Conservation (phyloP, 1,284 basidiomycete genomes). For the Ustilago esculenta region DNA sequence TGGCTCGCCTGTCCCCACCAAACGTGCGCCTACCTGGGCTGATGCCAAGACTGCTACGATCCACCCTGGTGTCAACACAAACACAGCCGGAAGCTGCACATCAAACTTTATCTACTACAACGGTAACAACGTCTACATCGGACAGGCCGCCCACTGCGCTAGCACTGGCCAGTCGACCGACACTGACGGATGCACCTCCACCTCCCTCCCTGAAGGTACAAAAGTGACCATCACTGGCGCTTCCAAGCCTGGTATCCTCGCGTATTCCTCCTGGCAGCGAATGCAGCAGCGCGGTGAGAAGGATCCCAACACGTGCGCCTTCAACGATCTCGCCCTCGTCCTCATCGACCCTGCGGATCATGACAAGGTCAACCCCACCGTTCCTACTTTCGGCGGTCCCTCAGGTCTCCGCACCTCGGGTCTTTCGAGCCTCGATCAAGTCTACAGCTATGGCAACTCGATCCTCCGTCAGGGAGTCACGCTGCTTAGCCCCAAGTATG, state of each 20-base stretch:
- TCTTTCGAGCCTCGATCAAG: slow-evolving; percentile 28
- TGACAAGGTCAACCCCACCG: slow-evolving; percentile 50
- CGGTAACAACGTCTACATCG: slow-evolving; percentile 45
- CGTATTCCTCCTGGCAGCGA: slow-evolving; percentile 48
- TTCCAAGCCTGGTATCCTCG: slow-evolving; percentile 37
- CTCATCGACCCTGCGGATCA: slow-evolving; percentile 50
- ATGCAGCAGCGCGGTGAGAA: slow-evolving; percentile 49
- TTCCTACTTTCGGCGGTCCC: slow-evolving; percentile 52
- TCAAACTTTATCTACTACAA: slow-evolving; percentile 52
- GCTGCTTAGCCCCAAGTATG: slow-evolving; percentile 51
- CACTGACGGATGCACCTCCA: slow-evolving; percentile 44
- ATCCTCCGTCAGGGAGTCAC: slow-evolving; percentile 50
- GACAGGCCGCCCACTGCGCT: slow-evolving; percentile 53
- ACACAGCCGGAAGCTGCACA: slow-evolving; percentile 49
- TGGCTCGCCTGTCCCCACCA: slow-evolving; percentile 17
- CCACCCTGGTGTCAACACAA: slow-evolving; percentile 54
- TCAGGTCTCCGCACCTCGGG: slow-evolving; percentile 30
- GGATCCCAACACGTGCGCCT: slow-evolving; percentile 46
- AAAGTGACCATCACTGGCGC: slow-evolving; percentile 49
- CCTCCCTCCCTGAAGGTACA: slow-evolving; percentile 48
- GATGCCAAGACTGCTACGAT: slow-evolving; percentile 32
- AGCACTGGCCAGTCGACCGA: slow-evolving; percentile 36
- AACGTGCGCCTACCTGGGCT: slow-evolving; percentile 43
- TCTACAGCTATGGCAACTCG: slow-evolving; percentile 57
- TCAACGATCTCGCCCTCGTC: slow-evolving; percentile 52